Base-by-base conservation (phyloP, 2,329 filamentous ascomycete genomes). In the Pseudohalonectria lignicola region DNA sequence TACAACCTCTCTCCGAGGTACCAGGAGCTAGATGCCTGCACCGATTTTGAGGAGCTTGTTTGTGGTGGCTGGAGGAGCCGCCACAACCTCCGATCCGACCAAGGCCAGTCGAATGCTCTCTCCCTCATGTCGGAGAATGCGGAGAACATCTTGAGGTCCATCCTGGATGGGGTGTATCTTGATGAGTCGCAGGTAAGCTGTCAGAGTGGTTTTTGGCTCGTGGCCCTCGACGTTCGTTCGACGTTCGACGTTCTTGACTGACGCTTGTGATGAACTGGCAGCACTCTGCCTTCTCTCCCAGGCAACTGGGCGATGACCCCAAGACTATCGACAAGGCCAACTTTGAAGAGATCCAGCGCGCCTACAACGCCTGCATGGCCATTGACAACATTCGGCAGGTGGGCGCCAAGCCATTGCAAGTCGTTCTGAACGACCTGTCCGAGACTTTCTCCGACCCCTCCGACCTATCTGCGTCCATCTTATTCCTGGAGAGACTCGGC, bases 331-430 rank as follows among this genome's bases (percentile, higher is more conserved):
- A 80, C 41, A 63, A 74, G 48, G 55, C 69, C 21, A 86, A 82
- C 50, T 84, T 84, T 49, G 57, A 72, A 43, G 79, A 80, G 54
- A 60, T 86, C 50, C 73, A 80, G 53, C 57, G 67, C 33, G 72
- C 69, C 1, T 86, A 84, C 48, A 59, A 74, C 43, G 71, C 79
- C 25, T 86, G 82, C 50, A 69, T 82, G 54, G 66, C 85, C 47
- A 71, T 79, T 50, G 62, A 69, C 7, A 56, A 60, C 9, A 69
- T 82, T 36, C 67, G 70, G 45, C 55, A 67, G 31, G 52, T 65
- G 10, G 80, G 78, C 2, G 59, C 69, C 5, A 53, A 64, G 41
- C 79, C 79, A 3, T 53, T 86, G 30, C 53, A 66, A 15, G 53
- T 67, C 4, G 55, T 83, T 9, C 58, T 85, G n/a, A 54, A 66